Conservation (phyloP, 306 rosid genomes). For the Fragaria vesca region DNA sequence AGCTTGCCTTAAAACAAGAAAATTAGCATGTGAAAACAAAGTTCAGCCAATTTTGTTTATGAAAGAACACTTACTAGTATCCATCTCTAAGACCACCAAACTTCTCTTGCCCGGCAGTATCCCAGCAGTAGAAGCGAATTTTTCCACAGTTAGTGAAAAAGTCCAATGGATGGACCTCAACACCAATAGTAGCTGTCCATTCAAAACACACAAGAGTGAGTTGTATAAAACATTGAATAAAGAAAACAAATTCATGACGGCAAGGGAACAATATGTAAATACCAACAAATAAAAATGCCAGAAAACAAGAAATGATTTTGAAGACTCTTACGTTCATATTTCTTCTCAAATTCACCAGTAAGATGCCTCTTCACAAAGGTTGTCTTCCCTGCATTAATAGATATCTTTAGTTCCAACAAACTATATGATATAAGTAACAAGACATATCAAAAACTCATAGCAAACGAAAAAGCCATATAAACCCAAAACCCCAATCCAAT, state of each 20-base stretch:
- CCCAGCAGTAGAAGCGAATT: constrained; percentile 80
- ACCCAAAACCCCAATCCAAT: background rate
- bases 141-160: constrained; percentile 78
- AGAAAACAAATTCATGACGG: background rate
- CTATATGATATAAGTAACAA: background rate
- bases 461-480: background rate
- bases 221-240: background rate
- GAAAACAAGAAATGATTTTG: background rate
- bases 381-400: constrained; percentile 57
- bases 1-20: background rate
- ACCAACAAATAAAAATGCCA: background rate
- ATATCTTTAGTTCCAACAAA: background rate
- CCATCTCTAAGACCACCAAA: constrained; percentile 83
- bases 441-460: background rate
- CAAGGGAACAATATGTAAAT: background rate
- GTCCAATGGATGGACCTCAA: constrained; percentile 77
- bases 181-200: constrained; percentile 70
- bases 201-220: background rate
- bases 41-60: background rate
- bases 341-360: constrained; percentile 78
- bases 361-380: constrained; percentile 80
- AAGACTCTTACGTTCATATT: constrained; percentile 60
- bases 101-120: constrained; percentile 78
- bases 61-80: constrained; percentile 45
- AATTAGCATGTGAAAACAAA: background rate